Percentiles rank a stretch among this genome's conserved stretches.
These are phyloP conservation scores for Auricularia cornea DNA, from an alignment of 768 basidiomycete genomes.

Conservation along the genomic window DNA sequence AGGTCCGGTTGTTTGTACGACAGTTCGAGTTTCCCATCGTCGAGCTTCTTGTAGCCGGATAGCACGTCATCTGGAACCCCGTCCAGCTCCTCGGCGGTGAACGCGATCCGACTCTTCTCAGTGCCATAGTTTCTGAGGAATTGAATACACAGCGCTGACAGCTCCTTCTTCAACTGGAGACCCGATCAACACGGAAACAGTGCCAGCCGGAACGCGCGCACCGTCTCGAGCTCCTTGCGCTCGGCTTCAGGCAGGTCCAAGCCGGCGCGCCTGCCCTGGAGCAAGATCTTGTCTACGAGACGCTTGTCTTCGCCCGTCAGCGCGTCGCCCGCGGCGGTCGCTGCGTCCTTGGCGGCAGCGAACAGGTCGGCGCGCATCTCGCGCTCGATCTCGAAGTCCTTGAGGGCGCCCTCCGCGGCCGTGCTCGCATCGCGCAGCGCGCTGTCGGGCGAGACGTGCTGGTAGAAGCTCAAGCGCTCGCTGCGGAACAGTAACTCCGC, in stretches of 20 bases:
- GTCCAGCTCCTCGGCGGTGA: neutral
- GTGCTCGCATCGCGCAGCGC: slow-evolving; percentile 77
- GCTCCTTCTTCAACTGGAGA: slow-evolving; percentile 55
- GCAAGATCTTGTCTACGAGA: slow-evolving; percentile 70
- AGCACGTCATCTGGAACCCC: neutral
- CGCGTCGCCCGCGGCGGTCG: slow-evolving; percentile 32
- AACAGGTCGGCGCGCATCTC: slow-evolving; percentile 80
- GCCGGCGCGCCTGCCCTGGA: slow-evolving; percentile 75
- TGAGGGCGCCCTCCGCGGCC: slow-evolving; percentile 60
- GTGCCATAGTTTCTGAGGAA: slow-evolving; percentile 32
- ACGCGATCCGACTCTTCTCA: neutral
- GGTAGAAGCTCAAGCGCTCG: slow-evolving; percentile 69
- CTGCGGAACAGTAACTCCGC: slow-evolving; percentile 39
- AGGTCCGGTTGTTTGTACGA: neutral
- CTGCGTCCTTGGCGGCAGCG: slow-evolving; percentile 41
- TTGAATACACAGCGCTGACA: slow-evolving; percentile 67
- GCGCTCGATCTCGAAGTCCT: slow-evolving; percentile 65
- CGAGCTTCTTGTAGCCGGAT: neutral
- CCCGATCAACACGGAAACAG: neutral
- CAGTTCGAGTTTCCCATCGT: neutral
- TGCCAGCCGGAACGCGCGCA: neutral
- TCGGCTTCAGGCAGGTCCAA: slow-evolving; percentile 61
- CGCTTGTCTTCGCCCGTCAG: slow-evolving; percentile 61
- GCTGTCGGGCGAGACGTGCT: slow-evolving; percentile 69
- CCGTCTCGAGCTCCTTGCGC: slow-evolving; percentile 41